Conservation (phyloP, 2,329 filamentous ascomycete genomes). For the Hypoxylon sp. region DNA sequence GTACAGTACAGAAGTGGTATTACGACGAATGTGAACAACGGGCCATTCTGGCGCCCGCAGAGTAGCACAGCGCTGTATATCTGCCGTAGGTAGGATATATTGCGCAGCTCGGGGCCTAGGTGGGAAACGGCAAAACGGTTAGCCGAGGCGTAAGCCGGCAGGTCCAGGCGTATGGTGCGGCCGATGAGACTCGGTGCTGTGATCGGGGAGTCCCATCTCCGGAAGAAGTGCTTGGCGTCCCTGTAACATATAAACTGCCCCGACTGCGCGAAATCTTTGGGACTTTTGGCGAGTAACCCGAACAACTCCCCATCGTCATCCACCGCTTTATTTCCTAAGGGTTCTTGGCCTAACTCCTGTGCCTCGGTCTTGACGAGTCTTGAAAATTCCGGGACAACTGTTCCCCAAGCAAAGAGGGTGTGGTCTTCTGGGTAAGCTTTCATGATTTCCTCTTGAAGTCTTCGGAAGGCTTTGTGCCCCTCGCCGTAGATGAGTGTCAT, state of each 20-base stretch:
- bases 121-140: not conserved
- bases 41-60: constrained; percentile 25
- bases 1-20: constrained; percentile 23
- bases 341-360: constrained; percentile 12
- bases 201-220: constrained; percentile 8
- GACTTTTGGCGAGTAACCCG: constrained; percentile 26
- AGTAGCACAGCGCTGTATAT: constrained; percentile 2
- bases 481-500: constrained; percentile 52
- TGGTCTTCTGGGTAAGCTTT: constrained; percentile 44
- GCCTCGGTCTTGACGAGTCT: not conserved
- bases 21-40: constrained; percentile 8
- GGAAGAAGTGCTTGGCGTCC: constrained; percentile 17
- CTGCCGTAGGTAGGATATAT: constrained; percentile 4
- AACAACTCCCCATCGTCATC: constrained; percentile 16
- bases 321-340: constrained; percentile 6
- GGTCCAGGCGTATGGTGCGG: constrained; percentile 8
- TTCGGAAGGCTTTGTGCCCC: constrained; percentile 44
- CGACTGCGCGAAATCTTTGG: constrained; percentile 26
- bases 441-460: constrained; percentile 47
- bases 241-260: constrained; percentile 20
- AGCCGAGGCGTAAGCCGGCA: not conserved
- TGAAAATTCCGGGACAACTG: constrained; percentile 1
- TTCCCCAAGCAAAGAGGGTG: constrained; percentile 47
- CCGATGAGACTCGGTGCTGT: constrained; percentile 12
- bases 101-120: not conserved